A percentile compares a stretch with the other conserved stretches of the same genome.
These are phyloP conservation scores for Aspergillus versicolor DNA, from an alignment of 2,329 filamentous ascomycete species.

Conservation along the genomic window DNA sequence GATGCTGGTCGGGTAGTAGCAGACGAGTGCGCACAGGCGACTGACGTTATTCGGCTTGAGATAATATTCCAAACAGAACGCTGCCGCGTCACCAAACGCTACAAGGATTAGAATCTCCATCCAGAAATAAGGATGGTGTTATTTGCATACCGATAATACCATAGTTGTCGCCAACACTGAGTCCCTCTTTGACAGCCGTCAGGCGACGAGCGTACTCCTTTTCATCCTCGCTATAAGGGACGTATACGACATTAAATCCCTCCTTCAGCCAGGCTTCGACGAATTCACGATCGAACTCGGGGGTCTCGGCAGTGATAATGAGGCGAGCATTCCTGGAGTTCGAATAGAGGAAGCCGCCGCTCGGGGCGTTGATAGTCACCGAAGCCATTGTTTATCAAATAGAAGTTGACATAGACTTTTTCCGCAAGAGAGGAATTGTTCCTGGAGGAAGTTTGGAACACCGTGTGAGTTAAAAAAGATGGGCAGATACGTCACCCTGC, in stretches of 20 bases:
- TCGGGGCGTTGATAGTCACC: constrained; percentile 34
- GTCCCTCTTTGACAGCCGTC: constrained; percentile 52
- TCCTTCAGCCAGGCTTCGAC: constrained; percentile 59
- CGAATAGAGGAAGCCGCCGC: constrained; percentile 34
- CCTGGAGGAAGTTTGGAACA: background rate
- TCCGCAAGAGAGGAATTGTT: background rate
- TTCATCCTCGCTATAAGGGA: constrained; percentile 54
- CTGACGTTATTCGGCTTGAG: constrained; percentile 55
- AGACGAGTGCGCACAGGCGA: constrained; percentile 57
- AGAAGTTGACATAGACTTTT: background rate
- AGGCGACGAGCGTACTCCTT: constrained; percentile 53
- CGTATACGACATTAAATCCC: constrained; percentile 59
- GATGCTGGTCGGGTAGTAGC: constrained; percentile 63
- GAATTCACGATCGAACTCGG: constrained; percentile 54
- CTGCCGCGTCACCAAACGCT: constrained; percentile 65
- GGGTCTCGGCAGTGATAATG: constrained; percentile 35
- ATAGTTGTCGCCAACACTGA: constrained; percentile 60
- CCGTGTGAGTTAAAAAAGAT: background rate
- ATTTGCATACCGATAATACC: constrained; percentile 57
- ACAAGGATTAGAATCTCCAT: background rate
- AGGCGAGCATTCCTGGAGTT: constrained; percentile 31
- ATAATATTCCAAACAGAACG: constrained; percentile 58
- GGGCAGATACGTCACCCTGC: constrained; percentile 5
- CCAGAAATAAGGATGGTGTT: background rate
- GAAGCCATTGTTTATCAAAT: constrained; percentile 27